A percentile compares a stretch with the other conserved stretches of the same genome.
phyloP scores from a whole-genome alignment of 495 filamentous ascomycete species.

The Penicillium desertorum region DNA sequence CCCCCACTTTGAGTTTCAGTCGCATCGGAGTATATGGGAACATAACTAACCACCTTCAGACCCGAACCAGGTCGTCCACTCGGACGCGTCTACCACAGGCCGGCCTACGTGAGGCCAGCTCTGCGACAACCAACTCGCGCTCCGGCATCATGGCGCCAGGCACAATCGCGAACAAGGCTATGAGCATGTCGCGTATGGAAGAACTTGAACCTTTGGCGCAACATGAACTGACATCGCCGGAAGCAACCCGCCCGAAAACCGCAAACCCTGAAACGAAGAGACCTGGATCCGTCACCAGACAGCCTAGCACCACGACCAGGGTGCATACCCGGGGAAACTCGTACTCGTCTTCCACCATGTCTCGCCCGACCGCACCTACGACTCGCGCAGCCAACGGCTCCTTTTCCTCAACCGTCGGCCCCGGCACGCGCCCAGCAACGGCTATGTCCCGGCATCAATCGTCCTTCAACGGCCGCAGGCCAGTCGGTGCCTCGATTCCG shows the following conservation, averaged over 20 bases:
- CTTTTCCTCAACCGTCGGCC: conserved; percentile 58
- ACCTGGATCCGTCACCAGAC: conserved; percentile 34
- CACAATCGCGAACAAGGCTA: conserved; percentile 39
- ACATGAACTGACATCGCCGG: conserved; percentile 48
- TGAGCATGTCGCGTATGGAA: conserved; percentile 37
- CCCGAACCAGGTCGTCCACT: conserved; percentile 29
- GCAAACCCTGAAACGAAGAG: conserved; percentile 43
- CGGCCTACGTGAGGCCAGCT: conserved; percentile 56
- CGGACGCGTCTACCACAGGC: conserved; percentile 40
- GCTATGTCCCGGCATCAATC: conserved; percentile 47
- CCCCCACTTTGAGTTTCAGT: conserved; percentile 5
- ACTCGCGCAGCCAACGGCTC: conserved; percentile 51
- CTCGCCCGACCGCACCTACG: conserved; percentile 44
- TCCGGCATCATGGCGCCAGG: conserved; percentile 53
- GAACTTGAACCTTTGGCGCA: not conserved
- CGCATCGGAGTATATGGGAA: not conserved
- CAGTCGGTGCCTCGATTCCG: conserved; percentile 43
- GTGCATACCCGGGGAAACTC: conserved; percentile 44
- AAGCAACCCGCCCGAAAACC: conserved; percentile 57
- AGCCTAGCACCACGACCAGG: conserved; percentile 39
- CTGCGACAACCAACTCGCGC: conserved; percentile 69
- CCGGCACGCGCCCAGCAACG: conserved; percentile 51
- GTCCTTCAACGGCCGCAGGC: conserved; percentile 43
- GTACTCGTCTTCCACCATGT: conserved; percentile 44
- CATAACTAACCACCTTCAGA: conserved; percentile 13